phyloP scores from a whole-genome alignment of 1,284 basidiomycete genomes.

The Hypsizygus ulmarius region DNA sequence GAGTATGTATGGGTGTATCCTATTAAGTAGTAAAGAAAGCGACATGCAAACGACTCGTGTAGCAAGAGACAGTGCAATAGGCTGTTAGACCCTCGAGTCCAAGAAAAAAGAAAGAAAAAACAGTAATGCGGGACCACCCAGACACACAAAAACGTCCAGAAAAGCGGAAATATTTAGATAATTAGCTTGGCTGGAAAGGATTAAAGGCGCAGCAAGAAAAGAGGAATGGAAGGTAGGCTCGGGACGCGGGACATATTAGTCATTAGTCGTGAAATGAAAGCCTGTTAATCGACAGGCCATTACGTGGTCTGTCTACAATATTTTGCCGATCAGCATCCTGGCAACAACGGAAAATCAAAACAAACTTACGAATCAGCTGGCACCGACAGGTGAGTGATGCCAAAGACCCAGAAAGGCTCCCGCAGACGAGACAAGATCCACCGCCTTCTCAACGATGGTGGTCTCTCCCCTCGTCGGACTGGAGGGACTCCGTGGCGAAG shows the following conservation, averaged over 20 bases:
- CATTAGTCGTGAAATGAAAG: neutral
- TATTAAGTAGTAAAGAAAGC: slow-evolving; percentile 7
- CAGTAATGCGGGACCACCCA: neutral
- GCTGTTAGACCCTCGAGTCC: slow-evolving; percentile 3
- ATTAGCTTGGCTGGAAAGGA: neutral
- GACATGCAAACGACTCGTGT: neutral
- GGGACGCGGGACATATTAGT: neutral
- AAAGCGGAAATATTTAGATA: neutral
- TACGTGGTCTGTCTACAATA: neutral
- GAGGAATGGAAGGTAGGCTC: neutral
- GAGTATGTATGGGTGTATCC: neutral
- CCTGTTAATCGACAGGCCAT: neutral
- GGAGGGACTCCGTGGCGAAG: slow-evolving; percentile 11
- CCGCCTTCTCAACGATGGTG: slow-evolving; percentile 64
- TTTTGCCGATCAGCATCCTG: neutral
- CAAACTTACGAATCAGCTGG: neutral
- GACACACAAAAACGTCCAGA: neutral
- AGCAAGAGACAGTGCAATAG: neutral
- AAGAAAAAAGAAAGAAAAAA: neutral
- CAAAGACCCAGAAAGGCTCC: slow-evolving; percentile 62
- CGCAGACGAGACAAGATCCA: slow-evolving; percentile 66
- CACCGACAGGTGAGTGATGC: slow-evolving; percentile 21
- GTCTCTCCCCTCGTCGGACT: slow-evolving; percentile 24
- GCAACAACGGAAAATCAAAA: neutral
- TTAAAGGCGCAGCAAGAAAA: neutral